Evolutionary conservation across 78 protist species (phyloP).

Genomic region (slime mould (Dictyostelium discoideum)): DNA sequence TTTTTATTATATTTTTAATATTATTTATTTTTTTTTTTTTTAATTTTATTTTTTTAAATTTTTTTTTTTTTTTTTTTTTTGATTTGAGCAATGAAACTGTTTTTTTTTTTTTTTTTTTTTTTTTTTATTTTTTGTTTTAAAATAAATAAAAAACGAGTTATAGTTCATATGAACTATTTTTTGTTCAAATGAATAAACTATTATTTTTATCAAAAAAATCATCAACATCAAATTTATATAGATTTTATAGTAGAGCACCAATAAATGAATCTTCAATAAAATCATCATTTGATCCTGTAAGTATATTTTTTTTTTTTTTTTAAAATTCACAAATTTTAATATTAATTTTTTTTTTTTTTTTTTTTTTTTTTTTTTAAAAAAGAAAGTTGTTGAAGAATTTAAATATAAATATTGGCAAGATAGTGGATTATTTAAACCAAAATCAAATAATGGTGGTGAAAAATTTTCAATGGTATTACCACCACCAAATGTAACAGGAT

Average conservation of each 20-base stretch:
- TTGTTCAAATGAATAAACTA: constrained; percentile 3
- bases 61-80: too few relatives aligned
- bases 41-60: too few relatives aligned
- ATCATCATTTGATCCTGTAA: constrained; percentile 55
- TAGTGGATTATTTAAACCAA: constrained; percentile 62
- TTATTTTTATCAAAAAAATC: not conserved
- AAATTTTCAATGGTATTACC: constrained; percentile 92
- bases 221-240: not conserved
- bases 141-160: not conserved
- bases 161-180: not conserved
- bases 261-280: constrained; percentile 23
- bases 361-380: not conserved
- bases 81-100: not conserved
- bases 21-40: too few relatives aligned
- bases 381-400: constrained; percentile 41
- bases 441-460: not conserved
- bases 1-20: too few relatives aligned
- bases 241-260: constrained; percentile 15
- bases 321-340: not conserved
- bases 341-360: not conserved
- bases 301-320: not conserved
- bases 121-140: not conserved
- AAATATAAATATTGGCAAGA: constrained; percentile 78
- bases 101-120: too few relatives aligned
- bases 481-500: constrained; percentile 99